Conservation (phyloP, 306 rosid species). For the Notholithocarpus densiflorus region DNA sequence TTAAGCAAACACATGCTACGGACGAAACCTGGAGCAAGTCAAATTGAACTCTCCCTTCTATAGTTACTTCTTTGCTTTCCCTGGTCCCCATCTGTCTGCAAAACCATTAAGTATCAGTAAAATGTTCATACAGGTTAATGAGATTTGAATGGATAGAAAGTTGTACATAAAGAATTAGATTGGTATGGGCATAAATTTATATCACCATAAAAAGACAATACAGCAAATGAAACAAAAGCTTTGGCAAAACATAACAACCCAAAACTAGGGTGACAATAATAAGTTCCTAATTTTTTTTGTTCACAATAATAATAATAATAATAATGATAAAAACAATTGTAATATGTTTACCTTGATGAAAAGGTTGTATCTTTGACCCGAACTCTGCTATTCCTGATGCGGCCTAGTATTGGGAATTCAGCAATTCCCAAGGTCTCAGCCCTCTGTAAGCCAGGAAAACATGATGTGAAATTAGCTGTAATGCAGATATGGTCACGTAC, state of each 20-base stretch:
- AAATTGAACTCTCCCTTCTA: conserved; percentile 98
- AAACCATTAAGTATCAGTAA: conserved; percentile 28
- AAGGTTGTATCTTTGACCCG: conserved; percentile 92
- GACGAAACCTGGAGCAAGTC: conserved; percentile 89
- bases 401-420: conserved; percentile 90
- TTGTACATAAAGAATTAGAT: background rate
- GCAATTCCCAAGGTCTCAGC: conserved; percentile 71
- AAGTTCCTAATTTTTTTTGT: background rate
- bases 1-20: conserved; percentile 20
- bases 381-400: conserved; percentile 82
- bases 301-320: background rate
- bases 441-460: conserved; percentile 52
- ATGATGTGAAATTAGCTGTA: conserved; percentile 12
- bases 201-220: background rate
- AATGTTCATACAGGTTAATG: background rate
- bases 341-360: conserved; percentile 73
- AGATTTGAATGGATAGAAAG: background rate
- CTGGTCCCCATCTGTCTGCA: conserved; percentile 89
- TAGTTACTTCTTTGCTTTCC: conserved; percentile 90
- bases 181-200: background rate
- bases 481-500: background rate
- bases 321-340: background rate
- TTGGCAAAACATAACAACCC: background rate
- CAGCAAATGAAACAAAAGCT: background rate
- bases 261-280: background rate